Base-by-base conservation (phyloP, 2,329 filamentous ascomycete species). In the Colletotrichum siamense region DNA sequence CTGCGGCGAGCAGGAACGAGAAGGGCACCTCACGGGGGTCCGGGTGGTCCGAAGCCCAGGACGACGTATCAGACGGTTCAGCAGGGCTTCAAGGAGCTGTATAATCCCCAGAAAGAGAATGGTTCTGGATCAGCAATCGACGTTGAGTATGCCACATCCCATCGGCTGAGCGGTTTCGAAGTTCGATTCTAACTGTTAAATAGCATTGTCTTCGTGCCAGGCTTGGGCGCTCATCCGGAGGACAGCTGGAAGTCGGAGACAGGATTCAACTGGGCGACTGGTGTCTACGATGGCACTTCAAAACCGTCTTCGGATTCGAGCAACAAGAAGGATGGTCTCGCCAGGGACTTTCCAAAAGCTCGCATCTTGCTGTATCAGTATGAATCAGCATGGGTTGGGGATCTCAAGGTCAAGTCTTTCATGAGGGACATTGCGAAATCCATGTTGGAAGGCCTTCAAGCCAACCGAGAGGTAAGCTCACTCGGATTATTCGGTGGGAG, bases 191-290 rank as follows among this genome's bases (percentile, higher is more conserved):
- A 66, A 81, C 30, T 30, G 5, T 57, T 36, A 80, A 52, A 52
- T 59, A 83, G 85, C 59, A 86, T 87, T 36, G 83, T 87, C 3
- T 84, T 87, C 15, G 85, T 87, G 1, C 84, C 86, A 2, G 86
- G 86, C 2, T 75, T 87, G 15, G 86, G 84, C 2, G 85, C 86
- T 9, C 78, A 86, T 66, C 86, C 86, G 2, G 80, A 84, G 28
- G 79, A 84, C 3, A 87, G 86, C 67, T 87, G 85, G 82, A 84
- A 81, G 68, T 86, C 85, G 3, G 80, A 80, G 28, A 83, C 83
- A 0, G 80, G 81, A 15, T 87, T 87, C 66, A 87, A 87, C 77
- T 87, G 86, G 86, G 83, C 83, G 0, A 85, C 80, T 8, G 79
- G 83, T 24, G 55, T 70, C 71, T 70, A 79, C 6, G 83, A 86